Evolutionary conservation across 2,329 filamentous ascomycete genomes (phyloP).

Genomic region (Lachnellula hyalina): DNA sequence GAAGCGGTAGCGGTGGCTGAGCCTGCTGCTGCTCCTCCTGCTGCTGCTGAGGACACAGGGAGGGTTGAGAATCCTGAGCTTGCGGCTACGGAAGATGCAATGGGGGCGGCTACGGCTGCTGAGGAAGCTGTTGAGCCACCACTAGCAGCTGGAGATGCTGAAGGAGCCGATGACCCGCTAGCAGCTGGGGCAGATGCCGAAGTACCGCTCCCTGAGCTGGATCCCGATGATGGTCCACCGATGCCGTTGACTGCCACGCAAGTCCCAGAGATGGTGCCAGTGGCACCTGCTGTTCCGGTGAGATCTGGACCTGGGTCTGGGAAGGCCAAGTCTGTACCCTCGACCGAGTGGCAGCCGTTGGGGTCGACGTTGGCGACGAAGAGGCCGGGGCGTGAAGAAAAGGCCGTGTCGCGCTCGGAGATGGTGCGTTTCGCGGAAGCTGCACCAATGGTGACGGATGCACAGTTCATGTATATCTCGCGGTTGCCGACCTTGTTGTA

Average conservation of each 20-base stretch:
- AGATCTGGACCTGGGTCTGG: conserved; percentile 47
- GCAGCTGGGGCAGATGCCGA: not conserved
- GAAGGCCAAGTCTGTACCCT: conserved; percentile 45
- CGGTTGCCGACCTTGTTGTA: conserved; percentile 55
- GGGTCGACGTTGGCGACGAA: conserved; percentile 51
- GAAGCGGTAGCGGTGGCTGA: not conserved
- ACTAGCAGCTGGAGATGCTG: not conserved
- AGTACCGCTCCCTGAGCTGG: not conserved
- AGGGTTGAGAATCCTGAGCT: too few species aligned
- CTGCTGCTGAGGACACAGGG: too few species aligned
- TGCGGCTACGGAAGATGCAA: not conserved
- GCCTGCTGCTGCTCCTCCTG: not conserved
- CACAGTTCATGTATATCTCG: conserved; percentile 66
- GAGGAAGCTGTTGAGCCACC: not conserved
- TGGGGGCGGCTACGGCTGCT: not conserved
- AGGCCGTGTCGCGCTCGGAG: conserved; percentile 23
- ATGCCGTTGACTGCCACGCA: conserved; percentile 22
- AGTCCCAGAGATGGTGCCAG: conserved; percentile 18
- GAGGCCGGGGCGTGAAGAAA: conserved; percentile 47
- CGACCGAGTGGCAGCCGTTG: conserved; percentile 45
- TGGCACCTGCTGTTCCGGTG: conserved; percentile 5
- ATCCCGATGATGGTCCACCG: conserved; percentile 8
- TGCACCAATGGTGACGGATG: conserved; percentile 45
- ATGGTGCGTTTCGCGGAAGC: conserved; percentile 11
- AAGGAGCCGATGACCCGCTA: not conserved